These are phyloP conservation scores for Bondarzewia mesenterica DNA, from an alignment of 1,284 basidiomycete genomes.

Conservation along the genomic window DNA sequence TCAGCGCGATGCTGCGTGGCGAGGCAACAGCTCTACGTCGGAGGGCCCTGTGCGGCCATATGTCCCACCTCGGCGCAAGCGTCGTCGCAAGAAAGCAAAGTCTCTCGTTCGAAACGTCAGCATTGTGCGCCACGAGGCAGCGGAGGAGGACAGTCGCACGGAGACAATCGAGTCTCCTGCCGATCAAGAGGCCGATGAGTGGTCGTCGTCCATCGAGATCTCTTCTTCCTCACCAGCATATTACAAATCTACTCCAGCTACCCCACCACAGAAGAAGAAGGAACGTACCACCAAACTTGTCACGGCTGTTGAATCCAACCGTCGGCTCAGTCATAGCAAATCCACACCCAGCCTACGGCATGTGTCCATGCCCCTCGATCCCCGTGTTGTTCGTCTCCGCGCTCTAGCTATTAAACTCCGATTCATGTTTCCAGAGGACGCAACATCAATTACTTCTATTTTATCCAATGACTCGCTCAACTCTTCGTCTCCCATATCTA, in stretches of 20 bases:
- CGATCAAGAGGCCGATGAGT: constrained; percentile 16
- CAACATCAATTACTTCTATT: constrained; percentile 21
- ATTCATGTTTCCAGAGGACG: constrained; percentile 49
- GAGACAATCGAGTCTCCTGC: constrained; percentile 17
- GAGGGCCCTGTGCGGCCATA: constrained; percentile 28
- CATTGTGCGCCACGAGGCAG: constrained; percentile 15
- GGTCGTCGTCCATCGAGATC: constrained; percentile 28
- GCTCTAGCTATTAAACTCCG: constrained; percentile 48
- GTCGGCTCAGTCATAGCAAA: constrained; percentile 25
- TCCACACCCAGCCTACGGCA: constrained; percentile 33
- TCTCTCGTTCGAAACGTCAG: constrained; percentile 16
- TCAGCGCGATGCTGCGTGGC: constrained; percentile 29
- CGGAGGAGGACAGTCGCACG: constrained; percentile 16
- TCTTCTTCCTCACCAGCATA: constrained; percentile 27
- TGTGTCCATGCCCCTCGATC: constrained; percentile 35
- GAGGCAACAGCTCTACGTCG: constrained; percentile 28
- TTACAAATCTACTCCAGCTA: constrained; percentile 31
- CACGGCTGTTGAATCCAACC: constrained; percentile 7
- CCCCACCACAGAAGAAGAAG: constrained; percentile 20
- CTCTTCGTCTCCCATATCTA: constrained; percentile 27
- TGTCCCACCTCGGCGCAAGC: constrained; percentile 36
- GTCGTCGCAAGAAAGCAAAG: constrained; percentile 37
- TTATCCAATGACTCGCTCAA: constrained; percentile 32
- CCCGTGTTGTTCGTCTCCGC: constrained; percentile 42
- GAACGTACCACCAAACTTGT: constrained; percentile 13